A percentile compares a stretch with the other conserved stretches of the same genome.
These are phyloP conservation scores for Cladochytrium replicatum DNA, from an alignment of 192 early-diverging fungal genomes.

Conservation along the genomic window DNA sequence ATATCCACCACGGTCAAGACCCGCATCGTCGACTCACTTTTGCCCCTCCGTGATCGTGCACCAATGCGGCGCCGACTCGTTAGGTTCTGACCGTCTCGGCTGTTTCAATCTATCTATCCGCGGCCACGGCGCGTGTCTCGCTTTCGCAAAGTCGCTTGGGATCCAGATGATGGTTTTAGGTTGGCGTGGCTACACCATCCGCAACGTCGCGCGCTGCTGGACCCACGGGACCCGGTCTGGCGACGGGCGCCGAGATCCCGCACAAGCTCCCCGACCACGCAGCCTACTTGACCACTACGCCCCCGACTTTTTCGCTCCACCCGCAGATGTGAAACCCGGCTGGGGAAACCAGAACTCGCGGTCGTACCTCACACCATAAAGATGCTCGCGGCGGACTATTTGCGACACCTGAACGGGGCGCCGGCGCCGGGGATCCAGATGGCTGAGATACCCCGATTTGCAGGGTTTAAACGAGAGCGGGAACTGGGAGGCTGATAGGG, in stretches of 20 bases:
- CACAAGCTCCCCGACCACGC: constrained; percentile 76
- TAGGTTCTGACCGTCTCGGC: constrained; percentile 90
- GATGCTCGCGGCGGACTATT: constrained; percentile 49
- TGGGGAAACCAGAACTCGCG: constrained; percentile 80
- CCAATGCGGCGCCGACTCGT: constrained; percentile 94
- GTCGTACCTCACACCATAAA: constrained; percentile 64
- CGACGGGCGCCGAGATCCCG: constrained; percentile 60
- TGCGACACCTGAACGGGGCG: constrained; percentile 58
- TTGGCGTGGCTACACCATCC: constrained; percentile 95
- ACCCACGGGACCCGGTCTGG: constrained; percentile 88
- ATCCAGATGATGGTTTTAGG: constrained; percentile 87
- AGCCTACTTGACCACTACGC: constrained; percentile 85
- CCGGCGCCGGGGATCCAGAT: constrained; percentile 82
- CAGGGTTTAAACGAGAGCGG: constrained; percentile 20
- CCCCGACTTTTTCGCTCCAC: constrained; percentile 77
- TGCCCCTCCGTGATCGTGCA: constrained; percentile 83
- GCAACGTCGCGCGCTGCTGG: constrained; percentile 81
- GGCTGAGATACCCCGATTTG: constrained; percentile 57
- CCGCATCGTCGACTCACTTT: constrained; percentile 85
- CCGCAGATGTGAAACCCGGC: constrained; percentile 57
- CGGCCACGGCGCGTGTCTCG: constrained; percentile 89
- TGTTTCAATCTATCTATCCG: constrained; percentile 89
- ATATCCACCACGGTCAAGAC: constrained; percentile 92
- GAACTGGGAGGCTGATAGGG: constrained; percentile 25
- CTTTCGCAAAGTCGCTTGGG: constrained; percentile 83